Evolutionary conservation across 2,329 filamentous ascomycete genomes (phyloP).

Genomic region (Microcera coccophila): DNA sequence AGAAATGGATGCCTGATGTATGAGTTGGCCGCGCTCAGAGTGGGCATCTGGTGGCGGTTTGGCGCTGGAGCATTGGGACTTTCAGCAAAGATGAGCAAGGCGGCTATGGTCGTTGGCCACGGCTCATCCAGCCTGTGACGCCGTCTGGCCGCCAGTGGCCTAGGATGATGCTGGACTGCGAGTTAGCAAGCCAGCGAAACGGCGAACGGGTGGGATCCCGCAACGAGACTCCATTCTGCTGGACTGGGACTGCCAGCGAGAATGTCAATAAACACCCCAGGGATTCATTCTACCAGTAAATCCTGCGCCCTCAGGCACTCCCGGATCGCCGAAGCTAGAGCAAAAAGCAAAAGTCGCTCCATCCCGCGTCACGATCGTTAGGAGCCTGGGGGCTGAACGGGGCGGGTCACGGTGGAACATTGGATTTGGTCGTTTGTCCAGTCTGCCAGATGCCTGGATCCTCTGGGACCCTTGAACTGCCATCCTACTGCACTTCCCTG

Average conservation of each 20-base stretch:
- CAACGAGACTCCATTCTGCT: conserved; percentile 5
- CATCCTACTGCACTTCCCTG: too few species aligned
- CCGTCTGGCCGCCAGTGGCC: background rate
- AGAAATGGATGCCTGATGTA: conserved; percentile 14
- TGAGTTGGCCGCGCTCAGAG: conserved; percentile 17
- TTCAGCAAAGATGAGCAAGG: background rate
- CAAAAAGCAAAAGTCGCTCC: background rate
- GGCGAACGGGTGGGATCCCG: conserved; percentile 27
- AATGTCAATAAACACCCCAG: background rate
- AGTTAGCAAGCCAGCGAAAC: background rate
- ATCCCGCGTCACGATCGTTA: conserved; percentile 16
- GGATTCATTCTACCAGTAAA: too few species aligned
- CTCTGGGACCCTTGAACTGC: background rate
- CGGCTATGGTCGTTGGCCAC: background rate
- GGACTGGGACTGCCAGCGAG: too few species aligned
- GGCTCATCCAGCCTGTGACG: background rate
- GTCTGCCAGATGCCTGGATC: conserved; percentile 11
- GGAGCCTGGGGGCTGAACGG: conserved; percentile 5
- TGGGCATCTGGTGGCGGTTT: conserved; percentile 10
- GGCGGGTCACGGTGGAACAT: background rate
- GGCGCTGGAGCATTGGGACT: background rate
- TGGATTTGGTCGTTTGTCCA: conserved; percentile 1
- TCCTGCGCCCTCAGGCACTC: too few species aligned
- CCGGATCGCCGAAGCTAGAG: too few species aligned
- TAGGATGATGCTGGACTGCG: background rate